These are phyloP conservation scores for Arachis stenosperma DNA, from an alignment of 306 rosid species.

Conservation along the genomic window DNA sequence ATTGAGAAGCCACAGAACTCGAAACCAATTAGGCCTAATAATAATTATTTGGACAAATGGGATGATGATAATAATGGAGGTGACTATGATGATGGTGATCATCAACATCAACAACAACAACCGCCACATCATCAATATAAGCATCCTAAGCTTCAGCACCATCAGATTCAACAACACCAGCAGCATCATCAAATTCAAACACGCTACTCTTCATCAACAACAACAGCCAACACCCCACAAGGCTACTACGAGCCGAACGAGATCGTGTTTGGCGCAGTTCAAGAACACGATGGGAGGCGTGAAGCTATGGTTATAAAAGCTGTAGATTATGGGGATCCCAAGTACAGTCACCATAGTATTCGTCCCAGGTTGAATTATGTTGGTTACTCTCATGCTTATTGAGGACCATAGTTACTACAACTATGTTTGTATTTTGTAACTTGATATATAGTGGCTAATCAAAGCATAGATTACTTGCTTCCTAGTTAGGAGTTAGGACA, in stretches of 20 bases:
- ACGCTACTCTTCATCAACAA: slow-evolving; percentile 55
- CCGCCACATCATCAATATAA: slow-evolving; percentile 28
- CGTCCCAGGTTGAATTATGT: slow-evolving; percentile 70
- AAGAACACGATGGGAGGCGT: slow-evolving; percentile 83
- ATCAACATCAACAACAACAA: slow-evolving; percentile 40
- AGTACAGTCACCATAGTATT: slow-evolving; percentile 66
- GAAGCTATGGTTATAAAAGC: slow-evolving; percentile 94
- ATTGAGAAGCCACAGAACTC: slow-evolving; percentile 60
- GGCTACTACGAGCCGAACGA: slow-evolving; percentile 82
- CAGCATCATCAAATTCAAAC: slow-evolving; percentile 64
- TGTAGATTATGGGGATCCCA: slow-evolving; percentile 81
- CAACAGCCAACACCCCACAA: slow-evolving; percentile 40
- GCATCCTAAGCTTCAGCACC: slow-evolving; percentile 27
- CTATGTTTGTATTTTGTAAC: no score
- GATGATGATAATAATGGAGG: slow-evolving; percentile 55
- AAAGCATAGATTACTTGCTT: no score
- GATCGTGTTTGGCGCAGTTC: slow-evolving; percentile 96
- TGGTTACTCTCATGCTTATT: slow-evolving; percentile 66
- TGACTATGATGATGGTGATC: no score
- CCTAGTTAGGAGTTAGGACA: no score
- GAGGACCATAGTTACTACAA: slow-evolving; percentile 28
- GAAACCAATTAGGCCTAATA: slow-evolving; percentile 46
- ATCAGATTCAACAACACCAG: slow-evolving; percentile 51
- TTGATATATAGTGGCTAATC: no score
- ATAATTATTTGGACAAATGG: slow-evolving; percentile 59